Evolutionary conservation across 179 eudicot species (phyloP), one percentile per base, ranked within the genome.

Genomic region (Nepenthes alata): DNA sequence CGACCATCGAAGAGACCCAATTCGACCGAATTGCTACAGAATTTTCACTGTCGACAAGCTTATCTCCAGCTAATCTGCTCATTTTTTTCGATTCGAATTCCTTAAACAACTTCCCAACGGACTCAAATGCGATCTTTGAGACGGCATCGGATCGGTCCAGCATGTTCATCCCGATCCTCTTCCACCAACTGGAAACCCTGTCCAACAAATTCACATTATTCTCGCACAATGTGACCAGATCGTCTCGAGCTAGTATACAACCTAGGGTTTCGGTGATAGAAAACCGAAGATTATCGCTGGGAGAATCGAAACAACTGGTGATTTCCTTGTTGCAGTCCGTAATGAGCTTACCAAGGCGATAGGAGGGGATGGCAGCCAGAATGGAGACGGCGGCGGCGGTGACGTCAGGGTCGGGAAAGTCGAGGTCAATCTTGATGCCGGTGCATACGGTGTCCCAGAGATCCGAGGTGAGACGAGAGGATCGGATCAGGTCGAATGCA

Each of bases 31-130:
- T 89, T 0, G 98, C 98, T 6, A 91, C 96, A 0, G 96, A 91
- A 68, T 91, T 91, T 68, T 91, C 96, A 56, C 85, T 91, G 63
- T 91, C 98, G 0, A 91, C 88, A 11, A 91, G 83, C 85, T 91
- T 91, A 68, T 91, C 96, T 3, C 98, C 96, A 0, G 98, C 98
- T 58, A 91, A 74, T 14, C 98, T 69, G 41, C 98, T 89, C 98
- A 91, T 91, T 60, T 78, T 74, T 72, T 91, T 91, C 9, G 91
- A 78, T 59, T 91, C 95, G 13, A 89, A 91, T 70, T 91, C 98
- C 83, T 84, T 94, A 56, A 91, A 91, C 74, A 91, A 64, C 65
- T 85, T 80, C 52, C 96, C 98, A 8, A 91, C 85, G 0, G 91
- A 82, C 39, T 91, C 98, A 53, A 91, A 91, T 5, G 98, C 96